Evolutionary conservation across 192 early-diverging fungal genomes (phyloP), one percentile per base, ranked within the genome.

Genomic region (Linderina pennispora): DNA sequence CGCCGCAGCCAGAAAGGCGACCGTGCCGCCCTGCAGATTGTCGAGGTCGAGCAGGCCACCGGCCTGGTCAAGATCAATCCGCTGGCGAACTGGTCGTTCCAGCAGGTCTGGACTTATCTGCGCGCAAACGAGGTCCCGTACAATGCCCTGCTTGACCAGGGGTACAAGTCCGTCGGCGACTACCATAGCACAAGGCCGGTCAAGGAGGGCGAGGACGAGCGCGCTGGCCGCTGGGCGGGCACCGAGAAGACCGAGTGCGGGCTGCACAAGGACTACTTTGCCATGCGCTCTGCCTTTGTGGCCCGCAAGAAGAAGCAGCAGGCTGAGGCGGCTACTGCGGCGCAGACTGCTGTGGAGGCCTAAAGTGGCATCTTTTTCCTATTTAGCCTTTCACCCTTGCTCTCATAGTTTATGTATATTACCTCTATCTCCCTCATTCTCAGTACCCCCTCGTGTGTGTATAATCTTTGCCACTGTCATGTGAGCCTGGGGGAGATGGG

Each of bases 221-320:
- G 94, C 2, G 81, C 79, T 15, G 94, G 94, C 11, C 79, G 94
- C 36, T 97, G 91, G 91, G 74, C 78, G 39, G 90, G 89, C 5
- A 76, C 83, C 41, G 76, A 85, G 43, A 95, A 97, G 76, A 82
- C 86, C 2, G 94, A 97, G 71, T 97, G 94, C 57, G 94, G 94
- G 0, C 57, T 97, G 26, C 94, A 97, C 75, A 92, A 95, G 69
- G 91, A 97, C 58, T 97, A 95, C 64, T 90, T 95, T 66, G 85
- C 88, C 69, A 91, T 94, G 88, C 73, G 88, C 21, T 75, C 84
- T 5, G 79, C 77, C 23, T 93, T 82, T 62, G 52, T 87, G 45
- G 87, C 85, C 0, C 77, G 84, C 17, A 80, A 80, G 62, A 86
- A 91, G 74, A 80, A 83, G 75, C 72, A 77, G 59, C 80, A 84